Evolutionary conservation across 495 filamentous ascomycete species (phyloP), one percentile per base, ranked within the genome.

Genomic region (Sporormia fimetaria): DNA sequence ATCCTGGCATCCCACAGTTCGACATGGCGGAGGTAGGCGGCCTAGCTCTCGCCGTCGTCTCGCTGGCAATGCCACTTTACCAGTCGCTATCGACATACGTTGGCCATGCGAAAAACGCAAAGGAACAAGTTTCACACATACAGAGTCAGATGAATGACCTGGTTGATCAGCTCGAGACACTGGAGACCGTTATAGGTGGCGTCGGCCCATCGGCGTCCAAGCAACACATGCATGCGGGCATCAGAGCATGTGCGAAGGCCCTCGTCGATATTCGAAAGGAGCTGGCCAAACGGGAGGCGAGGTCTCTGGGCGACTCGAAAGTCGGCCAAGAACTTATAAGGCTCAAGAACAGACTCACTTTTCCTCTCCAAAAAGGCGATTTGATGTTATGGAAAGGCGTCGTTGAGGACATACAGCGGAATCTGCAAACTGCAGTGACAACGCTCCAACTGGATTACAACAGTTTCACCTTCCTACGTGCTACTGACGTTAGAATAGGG

Each of bases 1-100:
- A n/a, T 33, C n/a, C n/a, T n/a, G n/a, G n/a, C n/a, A n/a, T n/a
- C n/a, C n/a, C n/a, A n/a, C n/a, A n/a, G n/a, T n/a, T n/a, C n/a
- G n/a, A n/a, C n/a, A n/a, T n/a, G n/a, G n/a, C n/a, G n/a, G n/a
- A n/a, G n/a, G n/a, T n/a, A n/a, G n/a, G n/a, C n/a, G n/a, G n/a
- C n/a, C n/a, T n/a, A n/a, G 37, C 37, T 3, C 27, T 41, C 23
- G 38, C 27, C 2, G 7, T 41, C 2, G 27, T 41, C 3, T 41
- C 38, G 2, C 38, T 41, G 9, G 15, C 10, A 9, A 7, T 41
- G 4, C 26, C 20, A 15, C 12, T 33, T 6, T 41, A 20, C 17
- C 15, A 31, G 12, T 15, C 11, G 3, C 9, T 41, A 20, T 11
- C 23, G 15, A 21, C 15, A 29, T 33, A 21, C 12, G 17, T 41